Conservation (phyloP, 1,284 basidiomycete genomes). For the Rhodotorula sp. region DNA sequence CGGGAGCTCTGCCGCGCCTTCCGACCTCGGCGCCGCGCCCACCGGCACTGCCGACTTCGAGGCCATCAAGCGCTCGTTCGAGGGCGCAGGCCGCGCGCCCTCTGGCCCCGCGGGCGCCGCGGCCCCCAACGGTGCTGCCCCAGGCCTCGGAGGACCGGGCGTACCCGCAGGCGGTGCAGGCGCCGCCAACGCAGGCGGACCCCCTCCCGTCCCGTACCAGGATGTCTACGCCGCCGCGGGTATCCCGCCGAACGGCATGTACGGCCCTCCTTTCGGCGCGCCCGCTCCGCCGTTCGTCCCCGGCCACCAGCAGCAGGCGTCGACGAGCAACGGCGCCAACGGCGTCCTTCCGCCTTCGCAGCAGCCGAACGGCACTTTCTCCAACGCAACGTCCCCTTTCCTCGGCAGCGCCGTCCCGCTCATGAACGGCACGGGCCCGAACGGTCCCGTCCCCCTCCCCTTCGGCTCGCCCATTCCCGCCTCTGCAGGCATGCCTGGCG, state of each 20-base stretch:
- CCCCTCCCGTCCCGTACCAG: not conserved
- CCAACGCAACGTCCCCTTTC: slow-evolving; percentile 25
- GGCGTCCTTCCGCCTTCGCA: not conserved
- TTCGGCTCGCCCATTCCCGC: slow-evolving; percentile 15
- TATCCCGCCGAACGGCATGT: slow-evolving; percentile 4
- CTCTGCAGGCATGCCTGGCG: not conserved
- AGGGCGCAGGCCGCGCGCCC: slow-evolving; percentile 14
- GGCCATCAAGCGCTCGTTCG: slow-evolving; percentile 40
- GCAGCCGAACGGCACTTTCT: slow-evolving; percentile 18
- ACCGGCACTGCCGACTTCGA: slow-evolving; percentile 30
- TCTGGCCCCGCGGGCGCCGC: not conserved
- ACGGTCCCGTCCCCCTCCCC: not conserved
- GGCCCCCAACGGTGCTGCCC: not conserved
- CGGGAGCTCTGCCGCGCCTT: not conserved
- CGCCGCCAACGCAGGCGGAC: not conserved
- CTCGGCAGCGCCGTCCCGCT: not conserved
- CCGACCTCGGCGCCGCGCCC: not conserved
- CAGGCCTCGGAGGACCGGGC: not conserved
- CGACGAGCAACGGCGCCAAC: slow-evolving; percentile 1
- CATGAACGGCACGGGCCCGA: not conserved
- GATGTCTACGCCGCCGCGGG: slow-evolving; percentile 25
- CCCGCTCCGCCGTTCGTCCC: slow-evolving; percentile 9
- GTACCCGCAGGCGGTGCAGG: not conserved
- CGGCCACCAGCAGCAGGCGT: slow-evolving; percentile 5
- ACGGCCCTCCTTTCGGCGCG: slow-evolving; percentile 5